These are phyloP conservation scores for Phlegmacium glaucopus DNA, from an alignment of 768 basidiomycete species.

Conservation along the genomic window DNA sequence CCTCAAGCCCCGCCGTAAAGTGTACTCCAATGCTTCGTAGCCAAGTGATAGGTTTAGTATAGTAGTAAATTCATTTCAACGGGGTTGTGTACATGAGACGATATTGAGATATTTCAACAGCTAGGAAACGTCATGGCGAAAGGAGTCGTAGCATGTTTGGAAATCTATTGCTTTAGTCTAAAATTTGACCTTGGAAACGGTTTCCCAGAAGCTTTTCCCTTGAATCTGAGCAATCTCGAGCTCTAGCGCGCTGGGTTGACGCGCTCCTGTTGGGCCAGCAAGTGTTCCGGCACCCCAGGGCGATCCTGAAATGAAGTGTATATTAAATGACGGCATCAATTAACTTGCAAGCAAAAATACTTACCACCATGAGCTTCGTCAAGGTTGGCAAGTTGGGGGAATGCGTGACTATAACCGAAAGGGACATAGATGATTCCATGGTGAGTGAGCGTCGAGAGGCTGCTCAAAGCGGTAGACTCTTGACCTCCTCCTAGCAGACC, in stretches of 20 bases:
- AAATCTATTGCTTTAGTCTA: background rate
- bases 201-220: conserved; percentile 50
- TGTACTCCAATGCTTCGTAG: too few species aligned
- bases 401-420: conserved; percentile 31
- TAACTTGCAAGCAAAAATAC: conserved; percentile 18
- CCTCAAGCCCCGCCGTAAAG: too few species aligned
- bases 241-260: conserved; percentile 52
- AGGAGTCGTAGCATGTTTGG: background rate
- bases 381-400: conserved; percentile 33
- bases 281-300: conserved; percentile 78
- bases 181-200: conserved; percentile 33
- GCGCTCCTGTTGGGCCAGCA: conserved; percentile 42
- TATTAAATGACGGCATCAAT: conserved; percentile 1
- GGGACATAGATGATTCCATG: conserved; percentile 49
- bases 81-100: too few species aligned
- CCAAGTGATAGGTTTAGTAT: too few species aligned
- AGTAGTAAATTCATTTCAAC: too few species aligned
- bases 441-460: conserved; percentile 56
- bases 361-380: conserved; percentile 59
- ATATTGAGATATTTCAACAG: too few species aligned
- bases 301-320: conserved; percentile 41
- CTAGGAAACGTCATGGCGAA: too few species aligned
- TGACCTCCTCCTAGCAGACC: conserved; percentile 73
- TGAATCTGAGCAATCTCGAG: conserved; percentile 50
- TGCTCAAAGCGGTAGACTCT: conserved; percentile 44